Conservation (phyloP, 1,284 basidiomycete species). For the Salmacisia buchloeana region DNA sequence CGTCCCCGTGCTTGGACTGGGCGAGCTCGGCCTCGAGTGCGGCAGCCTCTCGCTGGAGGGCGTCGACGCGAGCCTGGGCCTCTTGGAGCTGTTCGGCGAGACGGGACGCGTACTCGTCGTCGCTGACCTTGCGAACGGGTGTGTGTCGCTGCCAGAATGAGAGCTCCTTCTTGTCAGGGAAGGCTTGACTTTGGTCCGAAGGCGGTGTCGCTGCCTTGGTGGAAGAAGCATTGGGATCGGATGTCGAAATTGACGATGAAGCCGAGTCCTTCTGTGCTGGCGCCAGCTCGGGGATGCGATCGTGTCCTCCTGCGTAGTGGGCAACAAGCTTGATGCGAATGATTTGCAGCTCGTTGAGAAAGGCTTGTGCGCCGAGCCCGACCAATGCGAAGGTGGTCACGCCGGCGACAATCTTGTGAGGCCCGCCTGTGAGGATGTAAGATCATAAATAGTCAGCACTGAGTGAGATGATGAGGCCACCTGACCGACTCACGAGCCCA, state of each 20-base stretch:
- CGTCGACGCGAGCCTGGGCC: background rate
- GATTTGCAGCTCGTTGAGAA: background rate
- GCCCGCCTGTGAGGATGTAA: background rate
- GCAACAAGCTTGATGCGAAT: background rate
- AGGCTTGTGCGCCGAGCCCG: background rate
- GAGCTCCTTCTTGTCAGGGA: no score
- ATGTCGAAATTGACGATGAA: no score
- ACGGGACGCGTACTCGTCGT: background rate
- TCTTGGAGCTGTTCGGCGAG: background rate
- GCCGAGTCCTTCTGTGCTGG: background rate
- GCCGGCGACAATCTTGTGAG: background rate
- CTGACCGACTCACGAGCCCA: background rate
- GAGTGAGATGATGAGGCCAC: background rate
- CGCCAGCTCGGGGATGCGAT: background rate
- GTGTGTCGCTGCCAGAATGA: no score
- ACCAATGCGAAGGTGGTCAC: background rate
- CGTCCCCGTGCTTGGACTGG: no score
- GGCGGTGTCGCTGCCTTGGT: no score
- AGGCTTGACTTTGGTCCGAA: no score
- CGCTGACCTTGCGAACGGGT: background rate
- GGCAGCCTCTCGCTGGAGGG: background rate
- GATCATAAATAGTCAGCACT: background rate
- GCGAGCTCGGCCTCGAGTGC: slow-evolving; percentile 6
- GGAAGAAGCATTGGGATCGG: no score
- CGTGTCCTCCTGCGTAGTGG: background rate